Evolutionary conservation across 305 asterid genomes (phyloP), one percentile per base, ranked within the genome.

Genomic region (Striga hermonthica): DNA sequence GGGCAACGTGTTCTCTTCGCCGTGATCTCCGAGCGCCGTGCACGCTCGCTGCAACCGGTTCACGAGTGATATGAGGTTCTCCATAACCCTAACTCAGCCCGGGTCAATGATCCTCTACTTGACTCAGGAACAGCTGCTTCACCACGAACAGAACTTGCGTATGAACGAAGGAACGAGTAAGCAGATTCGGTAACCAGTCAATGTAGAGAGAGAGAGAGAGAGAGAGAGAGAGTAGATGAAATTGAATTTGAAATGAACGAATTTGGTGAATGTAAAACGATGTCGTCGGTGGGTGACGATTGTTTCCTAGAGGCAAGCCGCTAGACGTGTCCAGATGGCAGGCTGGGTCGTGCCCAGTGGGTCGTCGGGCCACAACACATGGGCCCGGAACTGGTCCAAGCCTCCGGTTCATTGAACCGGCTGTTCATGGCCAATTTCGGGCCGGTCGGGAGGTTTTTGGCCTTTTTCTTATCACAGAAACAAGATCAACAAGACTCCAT

Each of bases 1-100:
- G 34, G 98, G 95, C 72, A 89, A 70, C 57, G 95, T 82, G 78
- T 82, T 79, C 43, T 85, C 97, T 6, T 85, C 97, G 6, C 97
- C 97, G 56, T 89, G 79, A 80, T 91, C 98, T 49, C 98, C 98
- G 12, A 91, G 85, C 6, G 98, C 98, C 5, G 98, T 89, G 77
- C 98, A 91, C 47, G 98, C 98, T 75, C 95, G 80, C 80, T 91
- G 98, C 65, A 91, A 68, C 50, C 95, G 80, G 73, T 91, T 91
- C 45, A 91, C 98, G 79, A 91, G 79, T 48, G 84, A 79, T 44
- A 91, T 91, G 73, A 91, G 79, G 68, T 81, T 91, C 86, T 91
- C 98, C 98, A 91, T 91, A 58, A 56, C 66, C 54, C 57, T 16
- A 75, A 39, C 54, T 68, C 75, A 55, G 68, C 62, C 81, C 57